Percentiles rank a stretch among this genome's conserved stretches.
phyloP scores from a whole-genome alignment of 2,329 filamentous ascomycete species.

The Furcasterigmium furcatum region DNA sequence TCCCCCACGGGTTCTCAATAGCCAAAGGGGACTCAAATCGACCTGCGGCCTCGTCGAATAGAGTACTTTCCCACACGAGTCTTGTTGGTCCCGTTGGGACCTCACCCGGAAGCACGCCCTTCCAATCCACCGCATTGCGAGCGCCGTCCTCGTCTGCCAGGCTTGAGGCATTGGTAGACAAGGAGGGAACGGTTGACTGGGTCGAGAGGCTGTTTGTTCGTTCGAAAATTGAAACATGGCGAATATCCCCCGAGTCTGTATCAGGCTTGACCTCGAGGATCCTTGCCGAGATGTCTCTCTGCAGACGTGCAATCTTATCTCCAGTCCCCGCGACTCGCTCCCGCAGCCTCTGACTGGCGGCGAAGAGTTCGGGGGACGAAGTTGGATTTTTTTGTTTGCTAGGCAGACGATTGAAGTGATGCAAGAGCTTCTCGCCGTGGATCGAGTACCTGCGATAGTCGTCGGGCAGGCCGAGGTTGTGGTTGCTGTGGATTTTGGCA shows the following conservation, averaged over 20 bases:
- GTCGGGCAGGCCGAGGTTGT: constrained; percentile 38
- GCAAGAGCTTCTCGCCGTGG: constrained; percentile 43
- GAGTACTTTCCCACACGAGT: too few species aligned
- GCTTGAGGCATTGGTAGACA: too few species aligned
- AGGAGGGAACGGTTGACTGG: constrained; percentile 30
- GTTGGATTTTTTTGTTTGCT: constrained; percentile 18
- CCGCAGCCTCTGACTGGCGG: constrained; percentile 29
- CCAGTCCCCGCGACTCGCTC: constrained; percentile 32
- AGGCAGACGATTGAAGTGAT: constrained; percentile 37
- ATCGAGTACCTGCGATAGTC: constrained; percentile 51
- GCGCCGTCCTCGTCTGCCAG: neutral
- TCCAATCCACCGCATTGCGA: neutral
- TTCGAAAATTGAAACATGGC: constrained; percentile 46
- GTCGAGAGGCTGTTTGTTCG: constrained; percentile 43
- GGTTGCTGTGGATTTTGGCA: constrained; percentile 28
- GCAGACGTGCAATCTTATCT: constrained; percentile 37
- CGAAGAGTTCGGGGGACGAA: constrained; percentile 19
- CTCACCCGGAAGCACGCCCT: constrained; percentile 5
- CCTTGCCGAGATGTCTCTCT: constrained; percentile 32
- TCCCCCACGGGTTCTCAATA: too few species aligned
- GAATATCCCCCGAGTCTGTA: constrained; percentile 6
- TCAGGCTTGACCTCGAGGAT: constrained; percentile 30
- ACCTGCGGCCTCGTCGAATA: too few species aligned
- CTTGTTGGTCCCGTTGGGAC: constrained; percentile 17
- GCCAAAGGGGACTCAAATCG: too few species aligned